phyloP scores from a whole-genome alignment of 139 green algal species.

The Dunaliella sp. region DNA sequence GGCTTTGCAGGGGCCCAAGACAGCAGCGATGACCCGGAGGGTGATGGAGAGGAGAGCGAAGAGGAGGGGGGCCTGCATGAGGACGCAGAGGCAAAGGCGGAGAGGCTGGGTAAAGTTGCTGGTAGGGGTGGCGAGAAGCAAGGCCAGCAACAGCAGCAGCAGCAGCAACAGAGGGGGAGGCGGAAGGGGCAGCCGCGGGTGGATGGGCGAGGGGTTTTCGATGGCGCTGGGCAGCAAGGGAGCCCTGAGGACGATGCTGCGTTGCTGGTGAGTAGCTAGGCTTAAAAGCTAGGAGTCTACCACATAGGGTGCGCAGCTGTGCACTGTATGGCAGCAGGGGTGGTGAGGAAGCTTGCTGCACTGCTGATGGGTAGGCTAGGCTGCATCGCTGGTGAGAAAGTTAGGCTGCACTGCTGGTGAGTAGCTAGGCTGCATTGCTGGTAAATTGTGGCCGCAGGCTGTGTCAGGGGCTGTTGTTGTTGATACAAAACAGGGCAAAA shows the following conservation, averaged over 20 bases:
- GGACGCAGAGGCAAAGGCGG: conserved; percentile 41
- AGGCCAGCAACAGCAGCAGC: neutral
- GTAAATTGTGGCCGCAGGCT: too few relatives aligned
- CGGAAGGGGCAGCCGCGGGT: conserved; percentile 7
- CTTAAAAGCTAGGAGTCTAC: too few relatives aligned
- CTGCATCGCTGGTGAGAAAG: too few relatives aligned
- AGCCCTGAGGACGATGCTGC: neutral
- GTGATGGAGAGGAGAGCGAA: neutral
- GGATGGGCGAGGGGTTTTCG: neutral
- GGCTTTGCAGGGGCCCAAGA: neutral
- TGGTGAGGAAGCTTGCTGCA: too few relatives aligned
- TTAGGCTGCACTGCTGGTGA: too few relatives aligned
- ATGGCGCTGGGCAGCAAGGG: conserved; percentile 1
- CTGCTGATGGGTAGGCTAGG: too few relatives aligned
- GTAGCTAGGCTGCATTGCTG: too few relatives aligned
- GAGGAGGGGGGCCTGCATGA: conserved; percentile 18
- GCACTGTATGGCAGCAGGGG: too few relatives aligned
- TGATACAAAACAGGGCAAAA: too few relatives aligned
- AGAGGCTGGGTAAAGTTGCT: conserved; percentile 16
- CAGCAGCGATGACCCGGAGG: neutral
- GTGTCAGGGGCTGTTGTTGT: too few relatives aligned
- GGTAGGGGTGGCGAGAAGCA: neutral
- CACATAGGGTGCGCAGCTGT: too few relatives aligned
- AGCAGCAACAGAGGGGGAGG: conserved; percentile 12
- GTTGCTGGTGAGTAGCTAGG: neutral